phyloP scores from a whole-genome alignment of 768 basidiomycete species.

The Erythrobasidium yunnanense region DNA sequence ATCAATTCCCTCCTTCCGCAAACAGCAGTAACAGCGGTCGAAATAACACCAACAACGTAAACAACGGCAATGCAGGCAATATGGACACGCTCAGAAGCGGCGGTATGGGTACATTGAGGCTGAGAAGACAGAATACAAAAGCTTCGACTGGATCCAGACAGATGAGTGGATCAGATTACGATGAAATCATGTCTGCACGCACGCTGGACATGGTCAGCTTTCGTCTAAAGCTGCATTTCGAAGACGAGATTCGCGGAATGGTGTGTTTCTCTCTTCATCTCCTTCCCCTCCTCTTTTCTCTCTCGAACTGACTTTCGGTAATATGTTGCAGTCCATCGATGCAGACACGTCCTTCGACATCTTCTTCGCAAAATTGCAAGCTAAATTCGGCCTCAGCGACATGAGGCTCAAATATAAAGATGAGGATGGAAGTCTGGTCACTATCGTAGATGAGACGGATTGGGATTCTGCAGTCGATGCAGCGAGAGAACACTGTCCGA shows the following conservation, averaged over 20 bases:
- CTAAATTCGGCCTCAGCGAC: conserved; percentile 23
- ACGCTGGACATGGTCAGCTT: conserved; percentile 19
- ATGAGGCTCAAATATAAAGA: conserved; percentile 27
- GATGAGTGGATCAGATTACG: neutral
- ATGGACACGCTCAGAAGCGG: no score
- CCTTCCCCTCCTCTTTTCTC: neutral
- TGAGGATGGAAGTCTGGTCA: conserved; percentile 29
- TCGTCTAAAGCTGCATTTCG: conserved; percentile 29
- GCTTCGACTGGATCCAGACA: neutral
- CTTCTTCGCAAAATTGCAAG: conserved; percentile 26
- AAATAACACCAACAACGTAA: no score
- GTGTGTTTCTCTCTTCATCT: conserved; percentile 7
- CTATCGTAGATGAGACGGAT: conserved; percentile 32
- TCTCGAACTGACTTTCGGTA: no score
- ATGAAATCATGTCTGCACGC: neutral
- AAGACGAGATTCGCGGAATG: conserved; percentile 28
- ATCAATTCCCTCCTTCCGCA: neutral
- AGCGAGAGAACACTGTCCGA: conserved; percentile 23
- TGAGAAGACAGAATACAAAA: no score
- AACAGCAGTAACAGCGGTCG: no score
- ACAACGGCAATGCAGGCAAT: no score
- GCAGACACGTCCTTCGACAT: neutral
- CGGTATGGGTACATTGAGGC: no score
- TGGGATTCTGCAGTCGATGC: conserved; percentile 33
- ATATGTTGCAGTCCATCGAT: conserved; percentile 22